Conservation (phyloP, 805 yeast genomes). For the Saccharomyces paradoxus region DNA sequence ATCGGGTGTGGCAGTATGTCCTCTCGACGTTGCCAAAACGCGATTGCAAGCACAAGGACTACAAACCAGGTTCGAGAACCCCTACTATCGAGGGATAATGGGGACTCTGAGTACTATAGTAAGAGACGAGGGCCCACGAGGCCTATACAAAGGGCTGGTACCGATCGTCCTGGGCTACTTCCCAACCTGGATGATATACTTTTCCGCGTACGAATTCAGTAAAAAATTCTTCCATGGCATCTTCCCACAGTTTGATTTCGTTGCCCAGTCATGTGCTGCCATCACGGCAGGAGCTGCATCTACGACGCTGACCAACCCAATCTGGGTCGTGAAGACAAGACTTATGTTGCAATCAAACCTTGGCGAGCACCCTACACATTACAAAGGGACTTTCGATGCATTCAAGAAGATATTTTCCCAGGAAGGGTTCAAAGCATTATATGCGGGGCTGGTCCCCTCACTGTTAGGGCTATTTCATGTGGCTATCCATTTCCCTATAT, state of each 20-base stretch:
- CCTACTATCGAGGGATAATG: slow-evolving; percentile 48
- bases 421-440: slow-evolving; percentile 78
- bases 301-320: slow-evolving; percentile 82
- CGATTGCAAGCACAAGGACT: slow-evolving; percentile 87
- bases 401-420: slow-evolving; percentile 64
- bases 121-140: slow-evolving; percentile 70
- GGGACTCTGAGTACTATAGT: slow-evolving; percentile 61
- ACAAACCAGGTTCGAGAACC: slow-evolving; percentile 18
- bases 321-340: slow-evolving; percentile 96
- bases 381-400: slow-evolving; percentile 78
- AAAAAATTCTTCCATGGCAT: slow-evolving; percentile 46
- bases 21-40: slow-evolving; percentile 92
- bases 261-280: slow-evolving; percentile 49
- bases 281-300: slow-evolving; percentile 83
- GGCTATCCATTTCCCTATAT: slow-evolving; percentile 92
- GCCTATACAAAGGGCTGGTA: slow-evolving; percentile 80
- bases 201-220: slow-evolving; percentile 77
- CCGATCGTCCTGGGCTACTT: slow-evolving; percentile 90
- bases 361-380: slow-evolving; percentile 21
- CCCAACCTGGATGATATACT: slow-evolving; percentile 97
- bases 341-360: slow-evolving; percentile 69
- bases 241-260: slow-evolving; percentile 31
- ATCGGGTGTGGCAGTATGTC: slow-evolving; percentile 87
- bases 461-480: slow-evolving; percentile 86
- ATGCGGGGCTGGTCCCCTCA: slow-evolving; percentile 86